These are phyloP conservation scores for Sarcocystis neurona DNA, from an alignment of 169 alveolate species.

Conservation along the genomic window DNA sequence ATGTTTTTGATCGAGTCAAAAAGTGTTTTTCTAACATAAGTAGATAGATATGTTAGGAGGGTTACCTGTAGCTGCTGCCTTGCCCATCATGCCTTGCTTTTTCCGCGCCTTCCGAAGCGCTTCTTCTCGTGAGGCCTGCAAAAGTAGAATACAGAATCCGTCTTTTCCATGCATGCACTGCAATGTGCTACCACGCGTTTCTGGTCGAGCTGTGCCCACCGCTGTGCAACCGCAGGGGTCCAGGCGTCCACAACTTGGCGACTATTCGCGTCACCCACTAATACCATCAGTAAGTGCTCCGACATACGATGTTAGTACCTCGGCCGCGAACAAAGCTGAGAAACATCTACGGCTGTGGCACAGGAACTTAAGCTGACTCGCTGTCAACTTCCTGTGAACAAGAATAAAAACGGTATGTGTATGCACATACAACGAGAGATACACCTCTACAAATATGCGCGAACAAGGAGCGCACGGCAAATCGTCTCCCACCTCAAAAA, in stretches of 20 bases:
- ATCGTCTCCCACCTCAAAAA: background rate
- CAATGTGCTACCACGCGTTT: no score
- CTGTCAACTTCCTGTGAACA: background rate
- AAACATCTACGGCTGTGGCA: no score
- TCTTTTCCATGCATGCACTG: background rate
- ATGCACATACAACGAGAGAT: background rate
- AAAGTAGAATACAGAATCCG: background rate
- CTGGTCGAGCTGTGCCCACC: no score
- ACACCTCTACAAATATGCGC: background rate
- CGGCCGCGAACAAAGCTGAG: no score
- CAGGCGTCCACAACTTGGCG: no score
- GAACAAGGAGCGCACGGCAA: background rate
- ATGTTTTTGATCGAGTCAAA: no score
- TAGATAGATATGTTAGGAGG: no score
- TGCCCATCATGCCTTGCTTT: background rate
- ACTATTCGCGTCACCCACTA: no score
- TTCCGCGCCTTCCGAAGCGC: conserved; percentile 7
- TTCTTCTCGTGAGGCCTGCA: background rate
- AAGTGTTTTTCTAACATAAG: no score
- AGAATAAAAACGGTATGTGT: background rate
- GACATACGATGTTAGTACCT: no score
- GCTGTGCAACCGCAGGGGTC: no score
- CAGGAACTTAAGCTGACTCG: background rate
- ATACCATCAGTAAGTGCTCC: no score
- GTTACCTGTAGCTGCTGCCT: background rate